A percentile compares a stretch with the other conserved stretches of the same genome.
phyloP scores from a whole-genome alignment of 2,329 filamentous ascomycete species.

The Stenocarpella maydis region DNA sequence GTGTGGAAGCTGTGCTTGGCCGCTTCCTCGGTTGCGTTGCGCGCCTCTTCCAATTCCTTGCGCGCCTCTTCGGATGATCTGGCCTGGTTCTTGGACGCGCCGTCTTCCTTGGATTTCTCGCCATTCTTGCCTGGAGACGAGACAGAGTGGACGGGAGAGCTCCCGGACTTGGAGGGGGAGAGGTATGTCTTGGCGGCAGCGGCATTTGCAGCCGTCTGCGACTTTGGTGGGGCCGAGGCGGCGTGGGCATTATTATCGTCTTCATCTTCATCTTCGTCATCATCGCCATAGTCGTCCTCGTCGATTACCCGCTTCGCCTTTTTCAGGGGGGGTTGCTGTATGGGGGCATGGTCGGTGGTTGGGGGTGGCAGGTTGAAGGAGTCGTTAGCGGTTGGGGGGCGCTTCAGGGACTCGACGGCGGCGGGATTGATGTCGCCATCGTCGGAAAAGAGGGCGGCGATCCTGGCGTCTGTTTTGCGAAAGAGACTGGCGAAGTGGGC shows the following conservation, averaged over 20 bases:
- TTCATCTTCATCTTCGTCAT: slow-evolving; percentile 79
- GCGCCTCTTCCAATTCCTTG: slow-evolving; percentile 91
- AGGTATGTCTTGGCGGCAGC: slow-evolving; percentile 66
- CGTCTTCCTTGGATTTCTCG: slow-evolving; percentile 61
- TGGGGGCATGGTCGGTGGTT: slow-evolving; percentile 65
- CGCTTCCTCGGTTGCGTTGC: slow-evolving; percentile 87
- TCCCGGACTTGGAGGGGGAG: slow-evolving; percentile 75
- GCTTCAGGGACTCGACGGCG: slow-evolving; percentile 62
- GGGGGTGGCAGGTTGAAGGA: slow-evolving; percentile 56
- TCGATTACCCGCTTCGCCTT: slow-evolving; percentile 80
- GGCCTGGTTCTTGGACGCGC: slow-evolving; percentile 59
- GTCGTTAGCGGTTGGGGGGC: slow-evolving; percentile 46
- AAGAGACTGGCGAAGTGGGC: slow-evolving; percentile 81
- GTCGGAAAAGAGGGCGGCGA: slow-evolving; percentile 76
- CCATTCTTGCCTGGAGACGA: slow-evolving; percentile 67
- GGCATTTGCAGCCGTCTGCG: slow-evolving; percentile 52
- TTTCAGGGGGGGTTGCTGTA: slow-evolving; percentile 72
- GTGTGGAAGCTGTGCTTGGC: slow-evolving; percentile 92
- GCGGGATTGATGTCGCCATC: slow-evolving; percentile 61
- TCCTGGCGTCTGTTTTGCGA: slow-evolving; percentile 77
- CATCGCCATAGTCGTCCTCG: slow-evolving; percentile 86
- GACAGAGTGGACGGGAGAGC: slow-evolving; percentile 69
- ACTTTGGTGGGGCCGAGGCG: slow-evolving; percentile 23
- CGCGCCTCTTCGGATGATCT: slow-evolving; percentile 87
- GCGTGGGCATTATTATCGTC: slow-evolving; percentile 65